Evolutionary conservation across 2,329 filamentous ascomycete species (phyloP), one percentile per base, ranked within the genome.

Genomic region (Paraphoma sp.): DNA sequence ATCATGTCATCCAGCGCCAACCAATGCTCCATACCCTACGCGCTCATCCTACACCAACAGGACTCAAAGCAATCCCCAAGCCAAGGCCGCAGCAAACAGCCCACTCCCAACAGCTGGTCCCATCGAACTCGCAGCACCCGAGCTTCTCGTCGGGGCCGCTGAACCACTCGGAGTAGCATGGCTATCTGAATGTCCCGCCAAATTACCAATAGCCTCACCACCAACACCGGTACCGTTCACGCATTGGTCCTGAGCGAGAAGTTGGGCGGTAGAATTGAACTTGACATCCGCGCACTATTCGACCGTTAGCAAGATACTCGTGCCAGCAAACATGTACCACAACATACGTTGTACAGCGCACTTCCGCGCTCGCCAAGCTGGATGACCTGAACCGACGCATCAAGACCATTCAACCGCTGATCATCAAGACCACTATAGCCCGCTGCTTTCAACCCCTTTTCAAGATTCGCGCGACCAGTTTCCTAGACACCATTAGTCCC

Each of bases 361-460:
- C 71, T 75, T 1, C 81, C 80, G 1, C 65, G 69, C 18, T 74
- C 67, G 0, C 69, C 65, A 40, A 81, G 68, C 57, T 81, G 80
- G 36, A 82, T 76, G 33, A 82, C 72, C 65, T 83, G 81, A 28
- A 83, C 62, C 40, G 65, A 77, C 1, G 76, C 81, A 51, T 80
- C 75, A 33, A 70, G 59, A 1, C 80, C 81, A 16, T 79, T 76
- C 6, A 72, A 48, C 7, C 60, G 43, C 40, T 63, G 44, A 18
- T 67, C 63, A 12, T 57, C 55, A 11, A 62, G 29, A 3, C 64
- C 67, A 17, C 56, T 61, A 36, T 68, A 68, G 4, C 71, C 68
- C 2, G 68, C 65, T 9, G 55, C 64, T 43, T 64, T 69, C 18
- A 72, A 51, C 0, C 63, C 72, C 1, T 45, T 65, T 17, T 64